phyloP scores from a whole-genome alignment of 2,329 filamentous ascomycete species.

The Colletotrichum orbiculare region DNA sequence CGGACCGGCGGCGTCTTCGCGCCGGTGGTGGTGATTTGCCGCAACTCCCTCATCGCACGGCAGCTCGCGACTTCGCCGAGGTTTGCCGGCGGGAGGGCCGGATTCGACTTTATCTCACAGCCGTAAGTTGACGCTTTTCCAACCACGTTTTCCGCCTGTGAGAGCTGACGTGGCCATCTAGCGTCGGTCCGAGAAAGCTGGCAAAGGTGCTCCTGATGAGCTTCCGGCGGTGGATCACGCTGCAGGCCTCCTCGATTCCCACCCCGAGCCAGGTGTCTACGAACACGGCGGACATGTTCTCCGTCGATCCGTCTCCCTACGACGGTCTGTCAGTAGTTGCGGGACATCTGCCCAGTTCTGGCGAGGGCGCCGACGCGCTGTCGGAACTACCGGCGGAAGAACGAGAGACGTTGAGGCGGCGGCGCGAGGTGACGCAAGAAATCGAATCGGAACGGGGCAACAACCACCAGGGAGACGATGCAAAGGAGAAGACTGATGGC shows the following conservation, averaged over 20 bases:
- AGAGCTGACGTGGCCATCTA: conserved; percentile 15
- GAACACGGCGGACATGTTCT: not conserved
- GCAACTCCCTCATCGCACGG: conserved; percentile 45
- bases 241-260: not conserved
- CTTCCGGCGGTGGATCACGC: conserved; percentile 41
- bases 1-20: not conserved
- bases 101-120: conserved; percentile 52
- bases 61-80: conserved; percentile 38
- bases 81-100: conserved; percentile 37
- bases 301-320: too few species aligned
- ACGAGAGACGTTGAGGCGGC: too few species aligned
- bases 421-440: too few species aligned
- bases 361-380: too few species aligned
- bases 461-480: too few species aligned
- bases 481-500: too few species aligned
- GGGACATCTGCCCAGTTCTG: too few species aligned
- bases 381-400: too few species aligned
- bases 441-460: too few species aligned
- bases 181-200: conserved; percentile 51
- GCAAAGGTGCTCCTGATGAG: conserved; percentile 46
- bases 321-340: too few species aligned
- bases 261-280: conserved; percentile 2
- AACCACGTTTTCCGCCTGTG: not conserved
- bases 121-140: conserved; percentile 43
- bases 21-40: conserved; percentile 46